These are phyloP conservation scores for Ophiosphaerella herpotricha DNA, from an alignment of 2,329 filamentous ascomycete genomes.

Conservation along the genomic window DNA sequence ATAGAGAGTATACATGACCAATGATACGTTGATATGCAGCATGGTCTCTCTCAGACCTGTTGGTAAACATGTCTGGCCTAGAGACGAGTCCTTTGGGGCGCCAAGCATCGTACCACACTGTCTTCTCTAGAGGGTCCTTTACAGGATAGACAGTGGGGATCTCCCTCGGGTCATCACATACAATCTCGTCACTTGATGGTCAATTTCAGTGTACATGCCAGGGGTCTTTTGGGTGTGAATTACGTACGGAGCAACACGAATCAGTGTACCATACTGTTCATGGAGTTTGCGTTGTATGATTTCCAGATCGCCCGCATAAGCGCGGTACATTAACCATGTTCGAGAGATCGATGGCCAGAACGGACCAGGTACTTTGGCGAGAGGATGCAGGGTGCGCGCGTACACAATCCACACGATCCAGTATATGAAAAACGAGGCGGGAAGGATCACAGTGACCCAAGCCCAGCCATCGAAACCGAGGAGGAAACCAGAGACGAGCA, in stretches of 20 bases:
- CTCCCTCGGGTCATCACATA: conserved; percentile 16
- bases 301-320: conserved; percentile 27
- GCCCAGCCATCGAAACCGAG: neutral
- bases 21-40: conserved; percentile 16
- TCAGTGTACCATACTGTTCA: conserved; percentile 46
- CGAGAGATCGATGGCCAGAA: conserved; percentile 30
- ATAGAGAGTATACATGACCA: conserved; percentile 18
- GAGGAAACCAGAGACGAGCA: conserved; percentile 3
- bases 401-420: conserved; percentile 19
- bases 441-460: conserved; percentile 7
- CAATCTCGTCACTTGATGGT: conserved; percentile 46
- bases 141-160: conserved; percentile 25
- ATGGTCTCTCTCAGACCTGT: conserved; percentile 15
- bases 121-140: conserved; percentile 25
- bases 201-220: neutral
- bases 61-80: conserved; percentile 21
- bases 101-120: conserved; percentile 28
- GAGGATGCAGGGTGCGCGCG: conserved; percentile 21
- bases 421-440: conserved; percentile 5
- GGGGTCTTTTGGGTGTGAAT: too few relatives aligned
- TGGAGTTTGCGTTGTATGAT: conserved; percentile 16
- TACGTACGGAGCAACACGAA: conserved; percentile 49
- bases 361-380: conserved; percentile 26
- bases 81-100: conserved; percentile 16
- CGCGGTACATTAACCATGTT: conserved; percentile 30